Conservation (phyloP, 371 early-diverging fungal species). For the Mucor circinelloides region DNA sequence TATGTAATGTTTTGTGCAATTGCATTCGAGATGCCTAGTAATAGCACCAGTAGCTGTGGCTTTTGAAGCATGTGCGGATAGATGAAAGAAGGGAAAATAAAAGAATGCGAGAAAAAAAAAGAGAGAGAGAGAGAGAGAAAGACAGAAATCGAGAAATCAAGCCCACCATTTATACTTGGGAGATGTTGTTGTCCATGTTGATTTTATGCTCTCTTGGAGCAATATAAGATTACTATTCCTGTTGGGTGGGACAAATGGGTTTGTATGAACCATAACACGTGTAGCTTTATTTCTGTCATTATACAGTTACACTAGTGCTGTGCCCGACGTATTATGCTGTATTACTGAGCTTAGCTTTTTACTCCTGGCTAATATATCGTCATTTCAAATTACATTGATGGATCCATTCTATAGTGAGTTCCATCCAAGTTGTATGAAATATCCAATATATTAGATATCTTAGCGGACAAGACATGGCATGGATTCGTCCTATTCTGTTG, state of each 20-base stretch:
- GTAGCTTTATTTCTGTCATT: constrained; percentile 1
- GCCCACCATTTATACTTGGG: neutral
- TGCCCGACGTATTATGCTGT: neutral
- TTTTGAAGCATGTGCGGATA: neutral
- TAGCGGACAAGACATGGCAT: neutral
- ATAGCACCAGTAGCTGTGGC: neutral
- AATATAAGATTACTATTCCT: neutral
- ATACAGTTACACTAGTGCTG: neutral
- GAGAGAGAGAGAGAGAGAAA: neutral
- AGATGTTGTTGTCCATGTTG: neutral
- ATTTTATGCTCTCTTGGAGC: neutral
- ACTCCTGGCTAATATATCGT: neutral
- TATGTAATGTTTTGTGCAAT: neutral
- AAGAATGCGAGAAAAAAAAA: neutral
- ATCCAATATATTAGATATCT: neutral
- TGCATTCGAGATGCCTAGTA: neutral
- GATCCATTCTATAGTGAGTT: neutral
- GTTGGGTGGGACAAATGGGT: neutral
- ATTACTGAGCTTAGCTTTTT: neutral
- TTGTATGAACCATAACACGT: neutral
- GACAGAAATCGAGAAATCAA: neutral
- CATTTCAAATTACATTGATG: neutral
- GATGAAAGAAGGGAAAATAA: neutral
- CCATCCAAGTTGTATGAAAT: neutral
- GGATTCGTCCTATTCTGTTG: neutral